Percentiles rank a stretch among this genome's conserved stretches.
phyloP scores from a whole-genome alignment of 495 filamentous ascomycete species.

The Tuber magnatum region DNA sequence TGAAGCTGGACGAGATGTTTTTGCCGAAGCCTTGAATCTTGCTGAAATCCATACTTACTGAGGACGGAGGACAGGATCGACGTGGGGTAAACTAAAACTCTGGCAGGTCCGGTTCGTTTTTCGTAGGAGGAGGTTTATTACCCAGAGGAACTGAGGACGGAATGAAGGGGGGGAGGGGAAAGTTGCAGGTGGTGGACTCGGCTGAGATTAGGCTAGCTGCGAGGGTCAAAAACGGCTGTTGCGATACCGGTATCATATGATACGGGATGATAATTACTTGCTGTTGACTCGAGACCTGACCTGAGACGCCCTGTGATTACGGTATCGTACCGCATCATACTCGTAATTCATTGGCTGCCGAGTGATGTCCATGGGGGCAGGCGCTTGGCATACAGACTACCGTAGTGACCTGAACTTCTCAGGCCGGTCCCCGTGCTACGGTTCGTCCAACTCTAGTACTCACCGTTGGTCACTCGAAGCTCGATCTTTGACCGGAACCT shows the following conservation, averaged over 20 bases:
- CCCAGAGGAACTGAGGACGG: neutral
- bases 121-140: neutral
- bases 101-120: neutral
- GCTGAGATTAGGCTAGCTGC: neutral
- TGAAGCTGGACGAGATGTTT: conserved; percentile 67
- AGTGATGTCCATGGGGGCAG: neutral
- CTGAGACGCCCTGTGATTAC: neutral
- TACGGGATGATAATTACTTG: neutral
- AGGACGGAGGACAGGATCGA: conserved; percentile 9
- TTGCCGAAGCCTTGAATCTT: conserved; percentile 53
- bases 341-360: neutral
- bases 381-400: neutral
- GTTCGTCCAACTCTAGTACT: neutral
- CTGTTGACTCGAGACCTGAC: neutral
- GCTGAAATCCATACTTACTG: conserved; percentile 42
- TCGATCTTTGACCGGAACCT: neutral
- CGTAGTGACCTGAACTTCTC: neutral
- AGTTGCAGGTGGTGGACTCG: conserved; percentile 1
- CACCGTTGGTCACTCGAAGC: neutral
- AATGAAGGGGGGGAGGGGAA: conserved; percentile 9
- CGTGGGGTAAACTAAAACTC: conserved; percentile 6
- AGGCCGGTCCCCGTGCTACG: neutral
- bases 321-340: no score
- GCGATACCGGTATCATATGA: no score
- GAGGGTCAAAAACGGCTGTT: neutral